Evolutionary conservation across 2,329 filamentous ascomycete species (phyloP), one percentile per base, ranked within the genome.

Genomic region (Aspergillus ibericus): DNA sequence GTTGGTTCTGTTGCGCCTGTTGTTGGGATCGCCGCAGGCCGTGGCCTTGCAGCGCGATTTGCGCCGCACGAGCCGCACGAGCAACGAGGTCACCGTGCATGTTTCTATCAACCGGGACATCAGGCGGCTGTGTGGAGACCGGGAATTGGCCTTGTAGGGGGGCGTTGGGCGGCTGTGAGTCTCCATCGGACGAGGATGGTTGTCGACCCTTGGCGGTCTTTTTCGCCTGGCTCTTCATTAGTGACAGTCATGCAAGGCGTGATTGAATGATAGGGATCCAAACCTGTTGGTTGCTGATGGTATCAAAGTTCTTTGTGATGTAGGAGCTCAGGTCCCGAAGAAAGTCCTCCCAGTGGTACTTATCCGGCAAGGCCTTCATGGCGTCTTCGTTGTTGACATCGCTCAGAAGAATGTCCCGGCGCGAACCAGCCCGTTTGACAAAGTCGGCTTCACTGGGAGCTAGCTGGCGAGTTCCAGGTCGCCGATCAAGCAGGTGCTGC

Each of bases 271-370:
- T 18, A 18, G n/a, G 18, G 42, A 20, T 50, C 68, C 75, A 58
- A 60, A 82, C 78, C 67, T 77, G 78, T 61, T 77, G 79, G n/a
- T 75, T 75, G 55, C 79, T 76, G 49, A 83, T 78, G 12, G 77
- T 70, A 56, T 85, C 83, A 57, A 85, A 81, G 56, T 83, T 83
- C 66, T 86, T 85, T 53, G 78, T 81, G 49, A 88, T 79, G 69
- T 86, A 85, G 12, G 76, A 77, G 48, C 81, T 83, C 15, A 88
- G 79, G 60, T 85, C 83, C 20, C 81, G 79, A 15, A 88, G 74
- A 58, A 88, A 88, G 58, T 86, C 83, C 52, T 83, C 82, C 86
- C 86, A 89, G 29, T 81, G 80, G 64, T 87, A 88, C 65, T 83
- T 85, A 62, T 84, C 81, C 0, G 82, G 82, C 35, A 88, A 69